These are phyloP conservation scores for Homolaphlyctis polyrhiza DNA, from an alignment of 371 early-diverging fungal species.

Conservation along the genomic window DNA sequence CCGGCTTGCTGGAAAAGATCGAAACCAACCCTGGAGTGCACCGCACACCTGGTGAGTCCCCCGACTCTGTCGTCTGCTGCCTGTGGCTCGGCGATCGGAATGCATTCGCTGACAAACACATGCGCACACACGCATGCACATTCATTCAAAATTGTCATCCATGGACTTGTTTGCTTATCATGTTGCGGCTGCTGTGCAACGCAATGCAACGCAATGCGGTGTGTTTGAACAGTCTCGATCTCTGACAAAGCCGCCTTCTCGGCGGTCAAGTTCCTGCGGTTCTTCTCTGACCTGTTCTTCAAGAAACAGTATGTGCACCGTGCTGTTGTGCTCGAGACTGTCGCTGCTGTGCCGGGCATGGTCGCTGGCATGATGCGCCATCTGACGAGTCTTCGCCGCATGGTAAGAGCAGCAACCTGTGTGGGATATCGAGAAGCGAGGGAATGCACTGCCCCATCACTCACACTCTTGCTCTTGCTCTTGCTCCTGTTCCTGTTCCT, in stretches of 20 bases:
- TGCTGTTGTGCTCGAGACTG: constrained; percentile 53
- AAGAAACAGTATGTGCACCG: neutral
- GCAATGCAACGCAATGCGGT: no score
- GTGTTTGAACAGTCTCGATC: no score
- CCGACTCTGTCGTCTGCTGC: neutral
- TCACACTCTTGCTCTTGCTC: neutral
- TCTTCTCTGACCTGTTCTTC: constrained; percentile 5
- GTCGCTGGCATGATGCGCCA: constrained; percentile 18
- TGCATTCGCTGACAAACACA: no score
- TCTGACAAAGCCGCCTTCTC: neutral
- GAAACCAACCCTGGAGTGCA: neutral
- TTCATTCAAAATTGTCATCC: neutral
- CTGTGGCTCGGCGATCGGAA: neutral
- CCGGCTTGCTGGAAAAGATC: neutral
- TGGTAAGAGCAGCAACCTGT: no score
- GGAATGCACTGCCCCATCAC: no score
- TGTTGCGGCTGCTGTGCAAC: no score
- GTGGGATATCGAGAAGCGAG: no score
- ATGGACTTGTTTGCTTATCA: neutral
- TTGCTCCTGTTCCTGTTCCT: neutral
- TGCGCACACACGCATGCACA: neutral
- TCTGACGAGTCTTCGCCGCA: constrained; percentile 4
- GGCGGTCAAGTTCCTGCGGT: constrained; percentile 2
- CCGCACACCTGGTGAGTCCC: neutral
- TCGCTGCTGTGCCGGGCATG: constrained; percentile 66